Evolutionary conservation across 2,329 filamentous ascomycete species (phyloP).

Genomic region (Pestalotiopsis sp.): DNA sequence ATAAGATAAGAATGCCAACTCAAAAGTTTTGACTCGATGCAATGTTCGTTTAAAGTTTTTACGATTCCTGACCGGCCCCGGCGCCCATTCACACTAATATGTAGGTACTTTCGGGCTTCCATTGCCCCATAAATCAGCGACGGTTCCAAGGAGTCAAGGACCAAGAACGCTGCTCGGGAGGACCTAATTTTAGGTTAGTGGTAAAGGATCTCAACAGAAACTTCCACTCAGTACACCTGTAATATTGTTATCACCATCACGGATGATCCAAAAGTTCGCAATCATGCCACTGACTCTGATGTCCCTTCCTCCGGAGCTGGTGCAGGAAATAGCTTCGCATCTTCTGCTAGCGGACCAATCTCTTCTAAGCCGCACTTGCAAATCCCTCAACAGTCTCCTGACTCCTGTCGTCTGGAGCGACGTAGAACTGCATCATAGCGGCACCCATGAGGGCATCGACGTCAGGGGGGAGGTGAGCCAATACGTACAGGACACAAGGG

Average conservation of each 20-base stretch:
- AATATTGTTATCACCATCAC: neutral
- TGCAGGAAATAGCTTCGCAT: neutral
- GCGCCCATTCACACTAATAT: no score
- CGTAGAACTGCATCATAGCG: conserved; percentile 10
- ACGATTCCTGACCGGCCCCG: no score
- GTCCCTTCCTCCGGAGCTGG: neutral
- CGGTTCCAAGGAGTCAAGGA: no score
- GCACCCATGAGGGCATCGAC: conserved; percentile 12
- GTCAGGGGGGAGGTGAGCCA: neutral
- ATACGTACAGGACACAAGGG: neutral
- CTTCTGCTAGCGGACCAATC: neutral
- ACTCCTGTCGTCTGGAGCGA: conserved; percentile 12
- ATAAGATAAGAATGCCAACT: no score
- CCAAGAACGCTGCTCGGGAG: no score
- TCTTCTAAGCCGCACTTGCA: conserved; percentile 11
- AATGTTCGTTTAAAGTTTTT: no score
- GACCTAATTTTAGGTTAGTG: no score
- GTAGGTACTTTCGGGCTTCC: no score
- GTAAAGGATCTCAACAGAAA: no score
- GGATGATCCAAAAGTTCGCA: neutral
- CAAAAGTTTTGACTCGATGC: no score
- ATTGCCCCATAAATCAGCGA: no score
- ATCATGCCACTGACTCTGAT: neutral
- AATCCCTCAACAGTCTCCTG: conserved; percentile 4
- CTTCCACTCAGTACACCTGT: neutral